Evolutionary conservation across 164 flowering plant species (phyloP), one percentile per base, ranked within the genome.

Genomic region (Akebia trifoliata): DNA sequence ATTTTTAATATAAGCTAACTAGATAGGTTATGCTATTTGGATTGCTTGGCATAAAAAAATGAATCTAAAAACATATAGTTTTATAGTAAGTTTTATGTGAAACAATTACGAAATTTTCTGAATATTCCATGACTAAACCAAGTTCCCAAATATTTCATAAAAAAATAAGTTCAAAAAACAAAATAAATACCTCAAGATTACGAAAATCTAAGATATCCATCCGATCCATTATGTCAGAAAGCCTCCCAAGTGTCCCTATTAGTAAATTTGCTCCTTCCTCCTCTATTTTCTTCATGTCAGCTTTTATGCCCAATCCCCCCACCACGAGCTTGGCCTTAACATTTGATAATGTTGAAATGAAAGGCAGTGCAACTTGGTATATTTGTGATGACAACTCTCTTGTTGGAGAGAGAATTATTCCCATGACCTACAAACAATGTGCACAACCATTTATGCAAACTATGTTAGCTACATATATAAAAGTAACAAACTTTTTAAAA

Each of bases 191-290:
- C 94, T 93, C 98, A 34, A 93, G 61, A 65, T 78, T 72, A 42
- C 85, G 70, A 31, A 84, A 87, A 64, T 90, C 92, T 67, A 93
- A 75, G 43, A 65, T 45, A 51, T 83, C 94, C 74, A 87, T 62
- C 10, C 90, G 85, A 2, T 93, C 96, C 97, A 93, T 90, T 42
- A 90, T 87, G 65, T 93, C 99, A 39, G 45, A 69, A 29, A 93
- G 65, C 74, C 99, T 81, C 47, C 98, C 99, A 47, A 97, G 97
- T 10, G 99, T 93, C 17, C 97, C 99, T 31, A 90, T 87, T 68
- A 93, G 69, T 32, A 93, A 48, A 74, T 90, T 87, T 14, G 80
- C 94, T 10, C 99, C 99, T 69, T 87, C 94, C 61, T 83, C 95
- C 68, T 85, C 96, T 59, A 90, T 83, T 57, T 70, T 85, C 66